Percentiles rank a stretch among this genome's conserved stretches.
Conservation (phyloP, 1,284 basidiomycete species). For the Cutaneotrichosporon sp. region DNA sequence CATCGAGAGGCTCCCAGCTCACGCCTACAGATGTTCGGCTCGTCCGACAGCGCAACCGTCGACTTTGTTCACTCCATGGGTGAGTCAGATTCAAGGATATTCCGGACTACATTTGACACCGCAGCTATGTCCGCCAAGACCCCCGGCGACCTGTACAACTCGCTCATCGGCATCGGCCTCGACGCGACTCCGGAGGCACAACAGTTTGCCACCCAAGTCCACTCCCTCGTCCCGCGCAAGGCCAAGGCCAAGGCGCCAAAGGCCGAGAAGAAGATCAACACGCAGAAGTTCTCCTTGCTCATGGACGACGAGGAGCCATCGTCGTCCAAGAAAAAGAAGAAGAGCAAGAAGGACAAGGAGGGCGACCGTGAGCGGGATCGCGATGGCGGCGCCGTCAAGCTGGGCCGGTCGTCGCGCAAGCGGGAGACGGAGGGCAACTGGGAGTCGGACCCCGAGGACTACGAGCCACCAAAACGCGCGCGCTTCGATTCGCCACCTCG, state of each 20-base stretch:
- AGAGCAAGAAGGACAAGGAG: slow-evolving; percentile 54
- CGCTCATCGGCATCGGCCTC: slow-evolving; percentile 75
- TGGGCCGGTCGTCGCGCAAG: slow-evolving; percentile 66
- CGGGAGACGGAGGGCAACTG: slow-evolving; percentile 63
- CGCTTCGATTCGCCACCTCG: slow-evolving; percentile 42
- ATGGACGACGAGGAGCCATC: slow-evolving; percentile 66
- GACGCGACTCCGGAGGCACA: slow-evolving; percentile 76
- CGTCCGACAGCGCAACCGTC: slow-evolving; percentile 76
- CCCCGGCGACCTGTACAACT: slow-evolving; percentile 71
- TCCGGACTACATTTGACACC: slow-evolving; percentile 7
- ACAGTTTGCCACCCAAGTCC: slow-evolving; percentile 76
- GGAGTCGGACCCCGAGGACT: slow-evolving; percentile 57
- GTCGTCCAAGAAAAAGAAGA: slow-evolving; percentile 49
- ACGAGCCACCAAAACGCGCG: slow-evolving; percentile 63
- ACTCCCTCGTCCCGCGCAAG: slow-evolving; percentile 70
- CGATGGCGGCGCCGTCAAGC: slow-evolving; percentile 57
- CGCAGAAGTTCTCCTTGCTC: slow-evolving; percentile 72
- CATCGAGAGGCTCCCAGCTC: slow-evolving; percentile 9
- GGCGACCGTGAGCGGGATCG: slow-evolving; percentile 17
- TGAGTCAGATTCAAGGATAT: slow-evolving; percentile 51
- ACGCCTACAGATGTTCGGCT: slow-evolving; percentile 67
- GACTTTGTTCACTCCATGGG: slow-evolving; percentile 84
- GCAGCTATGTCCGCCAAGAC: slow-evolving; percentile 79
- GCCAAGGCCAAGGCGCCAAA: slow-evolving; percentile 63
- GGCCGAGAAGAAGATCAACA: slow-evolving; percentile 62